Conservation (phyloP, 768 basidiomycete species). For the Tricholoma furcatifolium region DNA sequence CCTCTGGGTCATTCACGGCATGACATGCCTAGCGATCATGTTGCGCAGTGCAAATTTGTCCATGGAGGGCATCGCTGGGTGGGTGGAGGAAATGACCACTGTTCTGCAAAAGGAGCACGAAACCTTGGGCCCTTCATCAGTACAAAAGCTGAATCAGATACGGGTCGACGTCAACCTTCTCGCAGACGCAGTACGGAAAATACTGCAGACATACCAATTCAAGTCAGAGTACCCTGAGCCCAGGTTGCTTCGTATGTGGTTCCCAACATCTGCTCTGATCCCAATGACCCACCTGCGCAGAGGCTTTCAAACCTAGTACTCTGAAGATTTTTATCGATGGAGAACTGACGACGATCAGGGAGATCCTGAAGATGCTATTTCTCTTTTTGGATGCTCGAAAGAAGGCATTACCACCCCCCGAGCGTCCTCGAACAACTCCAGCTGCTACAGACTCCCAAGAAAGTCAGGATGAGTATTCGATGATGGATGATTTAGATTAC, state of each 20-base stretch:
- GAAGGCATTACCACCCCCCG: constrained; percentile 43
- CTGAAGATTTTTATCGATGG: constrained; percentile 35
- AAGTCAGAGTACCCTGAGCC: constrained; percentile 58
- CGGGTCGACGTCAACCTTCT: constrained; percentile 14
- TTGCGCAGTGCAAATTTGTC: constrained; percentile 51
- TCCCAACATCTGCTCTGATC: neutral
- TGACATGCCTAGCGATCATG: constrained; percentile 67
- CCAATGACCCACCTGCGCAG: constrained; percentile 29
- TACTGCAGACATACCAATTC: constrained; percentile 4
- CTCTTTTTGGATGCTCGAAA: constrained; percentile 60
- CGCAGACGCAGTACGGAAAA: constrained; percentile 22
- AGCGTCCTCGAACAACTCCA: constrained; percentile 28
- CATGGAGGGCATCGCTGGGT: constrained; percentile 53
- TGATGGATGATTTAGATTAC: constrained; percentile 41
- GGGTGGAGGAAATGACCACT: constrained; percentile 62
- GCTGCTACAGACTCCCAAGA: constrained; percentile 51
- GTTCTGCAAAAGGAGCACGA: constrained; percentile 57
- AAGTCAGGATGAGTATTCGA: constrained; percentile 75
- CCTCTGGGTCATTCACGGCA: constrained; percentile 69
- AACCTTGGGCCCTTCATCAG: constrained; percentile 9
- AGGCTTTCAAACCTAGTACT: constrained; percentile 56
- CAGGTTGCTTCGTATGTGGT: constrained; percentile 31
- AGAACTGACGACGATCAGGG: constrained; percentile 42
- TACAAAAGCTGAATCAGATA: neutral
- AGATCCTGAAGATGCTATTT: constrained; percentile 58